Percentiles rank a stretch among this genome's conserved stretches.
phyloP scores from a whole-genome alignment of 352 stramenopile genomes.

The Plasmopara viticola region DNA sequence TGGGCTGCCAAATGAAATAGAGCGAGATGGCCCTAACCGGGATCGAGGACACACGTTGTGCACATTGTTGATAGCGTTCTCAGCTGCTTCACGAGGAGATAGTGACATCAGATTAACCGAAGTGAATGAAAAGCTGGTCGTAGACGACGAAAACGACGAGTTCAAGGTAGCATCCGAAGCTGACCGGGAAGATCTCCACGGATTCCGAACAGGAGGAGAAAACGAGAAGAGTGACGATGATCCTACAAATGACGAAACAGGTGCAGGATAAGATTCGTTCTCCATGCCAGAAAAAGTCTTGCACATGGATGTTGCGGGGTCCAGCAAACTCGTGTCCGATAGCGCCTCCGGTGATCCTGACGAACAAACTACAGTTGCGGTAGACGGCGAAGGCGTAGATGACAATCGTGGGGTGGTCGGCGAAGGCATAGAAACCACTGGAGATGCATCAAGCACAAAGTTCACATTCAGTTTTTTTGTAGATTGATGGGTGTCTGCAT shows the following conservation, averaged over 20 bases:
- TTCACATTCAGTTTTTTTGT: conserved; percentile 3
- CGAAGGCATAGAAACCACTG: background rate
- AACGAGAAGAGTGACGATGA: conserved; percentile 32
- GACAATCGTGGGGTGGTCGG: conserved; percentile 8
- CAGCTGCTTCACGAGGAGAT: conserved; percentile 21
- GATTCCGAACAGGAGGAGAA: conserved; percentile 36
- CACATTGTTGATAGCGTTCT: conserved; percentile 47
- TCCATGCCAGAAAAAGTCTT: conserved; percentile 22
- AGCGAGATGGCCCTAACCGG: conserved; percentile 14
- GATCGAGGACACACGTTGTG: conserved; percentile 31
- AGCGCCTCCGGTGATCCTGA: conserved; percentile 18
- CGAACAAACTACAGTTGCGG: conserved; percentile 20
- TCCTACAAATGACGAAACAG: conserved; percentile 6
- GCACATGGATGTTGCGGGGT: conserved; percentile 31
- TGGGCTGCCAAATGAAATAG: conserved; percentile 34
- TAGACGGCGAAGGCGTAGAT: conserved; percentile 17
- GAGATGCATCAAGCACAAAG: conserved; percentile 3
- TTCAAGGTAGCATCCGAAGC: conserved; percentile 16
- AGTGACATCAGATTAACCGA: conserved; percentile 14
- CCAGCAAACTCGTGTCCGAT: conserved; percentile 12
- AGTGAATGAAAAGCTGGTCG: conserved; percentile 16
- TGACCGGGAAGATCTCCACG: conserved; percentile 39
- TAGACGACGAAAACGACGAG: conserved; percentile 2
- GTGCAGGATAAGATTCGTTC: conserved; percentile 11
- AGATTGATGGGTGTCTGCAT: conserved; percentile 21